Base-by-base conservation (phyloP, 352 stramenopile genomes). In the Phytopythium cucurbitacearum region DNA sequence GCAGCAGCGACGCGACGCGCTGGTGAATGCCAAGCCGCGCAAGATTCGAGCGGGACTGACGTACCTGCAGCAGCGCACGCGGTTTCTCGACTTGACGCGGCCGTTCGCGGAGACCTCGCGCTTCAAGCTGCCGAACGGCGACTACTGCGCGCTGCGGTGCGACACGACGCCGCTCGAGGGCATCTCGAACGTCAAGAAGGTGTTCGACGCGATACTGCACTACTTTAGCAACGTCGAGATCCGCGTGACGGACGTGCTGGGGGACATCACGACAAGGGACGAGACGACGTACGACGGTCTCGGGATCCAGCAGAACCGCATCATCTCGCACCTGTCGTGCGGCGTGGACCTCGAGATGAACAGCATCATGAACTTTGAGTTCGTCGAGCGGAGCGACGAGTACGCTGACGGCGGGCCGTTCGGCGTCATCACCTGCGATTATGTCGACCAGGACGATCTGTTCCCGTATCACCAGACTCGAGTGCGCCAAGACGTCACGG, bases 211-310 rank as follows among this genome's bases (percentile, higher is more conserved):
- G 3, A 67, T 80, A 11, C 48, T 63, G n/a, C 73, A 69, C 42
- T 83, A 81, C 54, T 67, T 71, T 15, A 61, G 43, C 44, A 75
- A 77, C 51, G 67, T 83, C 42, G 76, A 87, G 57, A 82, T 87
- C 50, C 71, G 53, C 48, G 63, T 83, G 59, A 81, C 73, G 8
- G 76, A 87, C 51, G 66, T 59, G 33, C 53, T 83, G 16, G 76
- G 76, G 10, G 56, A 77, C 48, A 67, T 87, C 41, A 85, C 71
- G 6, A 73, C 85, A 43, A 62, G 73, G 15, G 76, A 87, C 51
- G 71, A 81, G 40, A 71, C 81, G 36, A 69, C 81, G 40, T 80
- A 59, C 50, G 59, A 56, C 9, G 65, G 73, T n/a, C 47, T 51
- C n/a, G 67, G 61, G 3, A 70, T 83, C 34, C 61, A 64, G 15